These are phyloP conservation scores for Pichia insulana DNA, from an alignment of 805 yeast genomes.

Conservation along the genomic window DNA sequence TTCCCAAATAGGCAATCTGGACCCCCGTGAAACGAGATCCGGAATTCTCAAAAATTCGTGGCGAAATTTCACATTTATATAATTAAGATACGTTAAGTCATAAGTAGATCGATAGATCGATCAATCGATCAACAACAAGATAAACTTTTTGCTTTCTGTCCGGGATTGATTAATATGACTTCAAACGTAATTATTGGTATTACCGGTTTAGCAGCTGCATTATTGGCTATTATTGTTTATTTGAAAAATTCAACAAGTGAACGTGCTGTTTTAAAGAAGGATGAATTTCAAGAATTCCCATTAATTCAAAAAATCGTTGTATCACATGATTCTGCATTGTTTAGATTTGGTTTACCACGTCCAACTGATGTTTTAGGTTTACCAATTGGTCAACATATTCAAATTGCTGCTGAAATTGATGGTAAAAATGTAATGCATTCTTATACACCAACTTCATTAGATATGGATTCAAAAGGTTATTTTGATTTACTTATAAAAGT, in stretches of 20 bases:
- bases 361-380: conserved; percentile 70
- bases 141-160: too few species aligned
- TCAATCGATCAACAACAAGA: too few species aligned
- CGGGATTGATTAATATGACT: neutral
- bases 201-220: conserved; percentile 13
- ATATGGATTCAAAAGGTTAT: conserved; percentile 62
- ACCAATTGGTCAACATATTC: conserved; percentile 91
- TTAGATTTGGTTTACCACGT: conserved; percentile 76
- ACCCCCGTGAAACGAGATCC: too few species aligned
- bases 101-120: too few species aligned
- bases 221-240: conserved; percentile 16
- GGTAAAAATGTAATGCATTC: conserved; percentile 80
- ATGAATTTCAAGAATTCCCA: conserved; percentile 69
- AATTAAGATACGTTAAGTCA: too few species aligned
- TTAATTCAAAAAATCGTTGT: conserved; percentile 67
- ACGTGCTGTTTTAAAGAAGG: conserved; percentile 48
- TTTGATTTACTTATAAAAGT: conserved; percentile 82
- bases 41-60: too few species aligned
- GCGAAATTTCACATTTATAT: too few species aligned
- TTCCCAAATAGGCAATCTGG: neutral
- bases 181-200: neutral
- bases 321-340: conserved; percentile 73
- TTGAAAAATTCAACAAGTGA: conserved; percentile 13
- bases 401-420: conserved; percentile 64
- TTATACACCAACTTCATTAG: conserved; percentile 83